Evolutionary conservation across 352 stramenopile species (phyloP), one percentile per base, ranked within the genome.

Genomic region (Ophiocytium majus): DNA sequence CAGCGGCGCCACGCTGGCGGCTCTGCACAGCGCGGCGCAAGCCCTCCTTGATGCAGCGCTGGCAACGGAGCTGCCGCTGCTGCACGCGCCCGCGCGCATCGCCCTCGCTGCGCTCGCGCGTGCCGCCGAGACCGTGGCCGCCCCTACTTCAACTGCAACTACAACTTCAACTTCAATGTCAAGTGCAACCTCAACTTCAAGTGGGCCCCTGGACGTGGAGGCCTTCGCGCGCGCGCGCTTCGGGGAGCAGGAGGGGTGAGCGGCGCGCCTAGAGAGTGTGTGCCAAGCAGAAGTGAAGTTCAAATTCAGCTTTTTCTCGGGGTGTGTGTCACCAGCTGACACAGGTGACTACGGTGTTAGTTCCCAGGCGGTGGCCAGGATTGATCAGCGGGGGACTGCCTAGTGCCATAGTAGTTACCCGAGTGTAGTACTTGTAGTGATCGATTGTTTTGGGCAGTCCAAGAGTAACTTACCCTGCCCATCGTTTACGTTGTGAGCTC

Each of bases 1-100:
- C 43, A 14, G 43, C 43, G 43, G 5, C 17, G 83, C 74, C 32
- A 76, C 35, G 23, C 74, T 88, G 34, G 64, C 81, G 76, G 80
- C 64, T 36, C 63, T 88, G 34, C 84, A 88, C 33, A 75, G 86
- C 43, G 37, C 33, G 28, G 50, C 84, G 0, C 81, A 80, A 35
- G 50, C 71, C 31, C 50, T 79, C 35, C 80, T 88, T 19, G 84
- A 88, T 63, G 80, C 82, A 17, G 71, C 76, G 74, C 31, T 88
- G 78, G 84, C 86, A 10, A 89, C 86, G 19, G 83, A 89, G 32
- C 80, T 89, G 10, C 86, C 86, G 76, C 81, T 89, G 35, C 80
- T 89, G 23, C 86, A 89, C 57, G 28, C 82, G 10, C 86, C 86
- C 5, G 86, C 86, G n/a, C 83, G 78, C 32, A 76, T 89, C 57